Conservation (phyloP, 331 rosid genomes). For the Cydonia oblonga region DNA sequence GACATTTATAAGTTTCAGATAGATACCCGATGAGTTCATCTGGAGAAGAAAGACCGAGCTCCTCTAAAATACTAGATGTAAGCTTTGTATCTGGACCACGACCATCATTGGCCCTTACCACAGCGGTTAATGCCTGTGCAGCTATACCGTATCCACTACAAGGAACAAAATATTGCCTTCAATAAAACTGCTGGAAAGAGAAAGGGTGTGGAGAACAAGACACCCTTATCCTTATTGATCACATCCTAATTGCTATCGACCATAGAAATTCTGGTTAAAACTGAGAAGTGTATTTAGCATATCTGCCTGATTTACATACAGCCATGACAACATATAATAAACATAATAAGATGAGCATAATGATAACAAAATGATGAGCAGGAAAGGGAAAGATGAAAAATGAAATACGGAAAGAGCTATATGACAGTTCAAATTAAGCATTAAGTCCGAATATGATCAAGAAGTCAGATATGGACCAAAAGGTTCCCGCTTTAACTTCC, state of each 20-base stretch:
- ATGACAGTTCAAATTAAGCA: not conserved
- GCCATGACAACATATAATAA: not conserved
- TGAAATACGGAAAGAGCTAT: not conserved
- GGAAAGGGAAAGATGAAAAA: not conserved
- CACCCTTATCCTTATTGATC: not conserved
- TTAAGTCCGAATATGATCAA: not conserved
- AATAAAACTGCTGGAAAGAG: constrained; percentile 1
- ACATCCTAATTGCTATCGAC: not conserved
- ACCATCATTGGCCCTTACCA: constrained; percentile 73
- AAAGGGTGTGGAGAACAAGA: not conserved
- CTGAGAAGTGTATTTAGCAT: not conserved
- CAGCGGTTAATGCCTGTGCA: constrained; percentile 82
- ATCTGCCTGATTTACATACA: not conserved
- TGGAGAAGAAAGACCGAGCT: constrained; percentile 61
- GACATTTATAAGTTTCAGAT: constrained; percentile 10
- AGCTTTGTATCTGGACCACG: constrained; percentile 74
- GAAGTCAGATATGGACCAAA: not conserved
- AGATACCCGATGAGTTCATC: constrained; percentile 84
- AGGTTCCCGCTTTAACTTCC: not conserved
- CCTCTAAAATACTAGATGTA: constrained; percentile 42
- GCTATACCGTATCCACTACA: constrained; percentile 95
- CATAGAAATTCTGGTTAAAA: no score
- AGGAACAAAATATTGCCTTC: constrained; percentile 16
- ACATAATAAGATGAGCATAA: not conserved
- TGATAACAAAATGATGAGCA: not conserved